These are phyloP conservation scores for Houttuynia cordata DNA, from an alignment of 164 flowering plant genomes.

Conservation along the genomic window DNA sequence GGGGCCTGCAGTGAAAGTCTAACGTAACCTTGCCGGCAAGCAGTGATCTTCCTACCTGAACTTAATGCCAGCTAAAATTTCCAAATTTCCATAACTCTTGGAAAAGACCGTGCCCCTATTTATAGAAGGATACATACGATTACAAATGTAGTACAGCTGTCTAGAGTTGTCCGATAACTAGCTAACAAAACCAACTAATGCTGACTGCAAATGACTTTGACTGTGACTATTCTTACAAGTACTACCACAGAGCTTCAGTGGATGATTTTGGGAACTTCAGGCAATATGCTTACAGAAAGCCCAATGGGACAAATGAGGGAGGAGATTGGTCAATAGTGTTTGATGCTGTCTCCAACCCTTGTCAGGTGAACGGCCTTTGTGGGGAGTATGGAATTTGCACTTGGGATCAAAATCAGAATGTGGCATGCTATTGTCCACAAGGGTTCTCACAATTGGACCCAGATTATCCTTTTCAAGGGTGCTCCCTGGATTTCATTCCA, in stretches of 20 bases:
- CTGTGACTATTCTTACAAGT: no score
- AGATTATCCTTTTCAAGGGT: slow-evolving; percentile 10
- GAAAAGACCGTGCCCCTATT: no score
- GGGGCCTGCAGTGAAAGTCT: no score
- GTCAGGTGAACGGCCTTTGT: slow-evolving; percentile 11
- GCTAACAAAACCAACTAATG: no score
- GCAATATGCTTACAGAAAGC: slow-evolving; percentile 10
- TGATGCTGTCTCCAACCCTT: slow-evolving; percentile 10
- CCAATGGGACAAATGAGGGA: slow-evolving; percentile 4
- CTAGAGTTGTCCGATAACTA: no score
- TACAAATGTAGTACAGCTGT: no score
- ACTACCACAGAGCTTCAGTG: slow-evolving; percentile 16
- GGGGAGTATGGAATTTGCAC: slow-evolving; percentile 17
- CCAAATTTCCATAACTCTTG: no score
- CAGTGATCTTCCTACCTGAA: no score
- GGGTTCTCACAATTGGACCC: slow-evolving; percentile 14
- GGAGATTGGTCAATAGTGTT: slow-evolving; percentile 12
- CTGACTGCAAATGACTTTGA: no score
- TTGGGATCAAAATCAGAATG: slow-evolving; percentile 5
- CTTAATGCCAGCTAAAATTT: no score
- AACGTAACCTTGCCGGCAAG: no score
- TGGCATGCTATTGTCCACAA: slow-evolving; percentile 12
- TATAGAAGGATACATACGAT: no score
- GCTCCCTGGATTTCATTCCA: slow-evolving; percentile 7
- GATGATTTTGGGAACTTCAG: slow-evolving; percentile 17